Base-by-base conservation (phyloP, 805 yeast species). In the Zygoascus bituminiphila region DNA sequence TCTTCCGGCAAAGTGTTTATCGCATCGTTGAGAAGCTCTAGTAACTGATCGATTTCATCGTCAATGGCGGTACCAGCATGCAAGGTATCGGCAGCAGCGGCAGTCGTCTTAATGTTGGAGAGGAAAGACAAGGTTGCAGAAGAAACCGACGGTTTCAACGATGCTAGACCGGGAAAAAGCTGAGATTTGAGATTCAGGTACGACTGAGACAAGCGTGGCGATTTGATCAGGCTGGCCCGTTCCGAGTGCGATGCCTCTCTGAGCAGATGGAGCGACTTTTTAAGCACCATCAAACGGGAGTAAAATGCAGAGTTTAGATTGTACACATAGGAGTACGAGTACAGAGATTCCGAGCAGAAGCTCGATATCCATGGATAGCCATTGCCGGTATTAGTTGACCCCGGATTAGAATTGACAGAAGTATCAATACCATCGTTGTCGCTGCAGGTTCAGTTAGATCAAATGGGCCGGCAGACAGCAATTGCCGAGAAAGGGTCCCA, bases 311-410 rank as follows among this genome's bases (percentile, higher is more conserved):
- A 84, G 8, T 89, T 93, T 1, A 91, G 81, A 48, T 86, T 67
- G 47, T 84, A 85, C 2, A 93, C 87, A 62, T 87, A 87, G 0
- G 95, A 85, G 60, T 84, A 87, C 1, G 94, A 84, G 61, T 84
- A 89, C 1, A 93, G 78, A 10, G 93, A 84, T 56, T 84, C 88
- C 22, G 80, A 78, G 4, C 91, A 88, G 59, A 86, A 82, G 52
- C 72, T 75, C 36, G 81, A 61, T 17, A 84, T 70, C 47, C 81
- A 79, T 31, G 29, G 40, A 12, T 31, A 24, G 2, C n/a, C 25
- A 22, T 21, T 29, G n/a, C n/a, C n/a, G 33, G 15, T 29, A 3
- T 12, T 15, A 15, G 4, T 29, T 12, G 15, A 12, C n/a, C n/a
- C n/a, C 15, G 9, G 3, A 6, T 29, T 29, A 15, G 33, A 12